Conservation (phyloP, 2,329 filamentous ascomycete genomes). For the Phialophora expanda region DNA sequence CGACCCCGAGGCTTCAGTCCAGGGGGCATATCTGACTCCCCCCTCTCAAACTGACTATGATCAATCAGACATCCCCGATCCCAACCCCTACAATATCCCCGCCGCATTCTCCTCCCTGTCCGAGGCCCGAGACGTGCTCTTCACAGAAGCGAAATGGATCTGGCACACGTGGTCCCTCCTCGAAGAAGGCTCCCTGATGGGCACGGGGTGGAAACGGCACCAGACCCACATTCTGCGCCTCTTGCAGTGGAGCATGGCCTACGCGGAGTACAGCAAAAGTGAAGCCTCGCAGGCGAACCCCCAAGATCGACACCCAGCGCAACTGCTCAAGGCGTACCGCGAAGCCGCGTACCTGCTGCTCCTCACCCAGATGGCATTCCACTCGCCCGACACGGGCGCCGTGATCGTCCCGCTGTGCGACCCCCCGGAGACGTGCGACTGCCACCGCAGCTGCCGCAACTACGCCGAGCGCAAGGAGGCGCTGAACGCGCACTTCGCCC, state of each 20-base stretch:
- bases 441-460: constrained; percentile 31
- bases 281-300: constrained; percentile 14
- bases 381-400: constrained; percentile 34
- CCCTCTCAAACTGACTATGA: constrained; percentile 11
- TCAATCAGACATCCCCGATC: constrained; percentile 17
- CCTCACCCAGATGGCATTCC: constrained; percentile 36
- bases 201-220: constrained; percentile 30
- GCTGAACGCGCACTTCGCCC: constrained; percentile 37
- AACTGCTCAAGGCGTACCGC: constrained; percentile 35
- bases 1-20: constrained; percentile 25
- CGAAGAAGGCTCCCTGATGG: constrained; percentile 28
- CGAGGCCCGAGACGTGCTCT: constrained; percentile 37
- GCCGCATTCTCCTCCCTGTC: constrained; percentile 32
- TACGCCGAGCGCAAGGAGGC: constrained; percentile 36
- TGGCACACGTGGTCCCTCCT: constrained; percentile 37
- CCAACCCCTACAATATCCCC: constrained; percentile 34
- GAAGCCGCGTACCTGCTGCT: constrained; percentile 35
- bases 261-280: constrained; percentile 36
- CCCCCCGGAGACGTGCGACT: constrained; percentile 35
- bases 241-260: constrained; percentile 38
- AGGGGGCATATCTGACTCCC: constrained; percentile 10
- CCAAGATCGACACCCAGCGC: constrained; percentile 19
- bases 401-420: constrained; percentile 35
- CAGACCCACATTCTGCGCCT: constrained; percentile 37
- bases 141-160: constrained; percentile 39